Base-by-base conservation (phyloP, 495 filamentous ascomycete genomes). In the Massariosphaeria phaeospora region DNA sequence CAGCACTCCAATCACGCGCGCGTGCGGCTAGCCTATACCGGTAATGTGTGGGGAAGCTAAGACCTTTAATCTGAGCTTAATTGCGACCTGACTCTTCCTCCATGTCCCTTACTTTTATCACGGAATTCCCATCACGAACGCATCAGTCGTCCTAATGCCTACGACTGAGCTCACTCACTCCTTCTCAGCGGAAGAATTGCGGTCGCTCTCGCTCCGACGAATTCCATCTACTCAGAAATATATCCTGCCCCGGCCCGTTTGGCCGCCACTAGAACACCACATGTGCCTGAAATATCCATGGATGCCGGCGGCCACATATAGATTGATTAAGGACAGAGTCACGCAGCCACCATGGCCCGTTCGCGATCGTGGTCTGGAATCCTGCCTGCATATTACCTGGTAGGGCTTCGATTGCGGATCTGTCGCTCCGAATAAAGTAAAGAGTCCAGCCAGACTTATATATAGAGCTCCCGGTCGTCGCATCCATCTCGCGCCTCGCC, bases 241-340 rank as follows among this genome's bases (percentile, higher is more conserved):
- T n/a, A n/a, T 20, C 38, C 20, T 38, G 56, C 54, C 54, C 52
- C 57, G 52, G 57, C 48, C 56, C 56, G 56, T 49, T 9, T 35
- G 30, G 35, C 56, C 56, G 56, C 56, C 47, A 58, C 48, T 58
- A 52, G n/a, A 29, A 44, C 46, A 24, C 4, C 26, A 26, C n/a
- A 13, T 47, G 40, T 40, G 13, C 57, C 29, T 43, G 49, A 61
- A 49, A 45, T 59, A 38, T 44, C 57, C 50, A 51, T 38, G 51
- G 51, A 45, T 59, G 44, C 50, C 57, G 57, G 57, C 44, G 51
- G 51, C 57, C 46, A 35, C 57, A 61, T 25, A 50, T 61, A 43
- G 15, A 61, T 59, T 55, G 15, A 61, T 61, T 61, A 61, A 61
- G 52, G 53, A 30, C 45, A 1, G 51, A 36, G 49, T 63, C 59